phyloP scores from a whole-genome alignment of 2,329 filamentous ascomycete genomes.

The Alternaria burnsii region DNA sequence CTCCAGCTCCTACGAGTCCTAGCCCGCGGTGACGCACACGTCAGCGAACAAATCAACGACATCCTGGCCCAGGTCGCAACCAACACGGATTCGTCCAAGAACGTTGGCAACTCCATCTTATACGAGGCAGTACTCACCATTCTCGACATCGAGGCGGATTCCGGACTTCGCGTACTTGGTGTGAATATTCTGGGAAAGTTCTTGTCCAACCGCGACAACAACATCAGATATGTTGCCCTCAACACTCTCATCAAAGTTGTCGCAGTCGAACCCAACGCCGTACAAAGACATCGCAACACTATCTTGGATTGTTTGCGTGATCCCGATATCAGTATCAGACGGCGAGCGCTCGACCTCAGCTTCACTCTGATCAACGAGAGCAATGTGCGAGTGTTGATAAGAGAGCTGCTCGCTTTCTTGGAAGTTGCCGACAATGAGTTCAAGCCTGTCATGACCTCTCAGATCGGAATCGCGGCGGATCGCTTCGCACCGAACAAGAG shows the following conservation, averaged over 20 bases:
- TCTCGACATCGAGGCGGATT: constrained; percentile 97
- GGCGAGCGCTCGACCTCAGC: constrained; percentile 94
- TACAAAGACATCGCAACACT: constrained; percentile 95
- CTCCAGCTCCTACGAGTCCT: constrained; percentile 85
- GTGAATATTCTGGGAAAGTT: constrained; percentile 99
- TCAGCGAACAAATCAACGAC: constrained; percentile 98
- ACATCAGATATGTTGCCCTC: constrained; percentile 96
- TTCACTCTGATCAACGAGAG: constrained; percentile 98
- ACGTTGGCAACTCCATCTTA: constrained; percentile 96
- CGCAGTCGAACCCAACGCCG: constrained; percentile 95
- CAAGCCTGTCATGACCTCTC: constrained; percentile 97
- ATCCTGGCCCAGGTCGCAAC: constrained; percentile 97
- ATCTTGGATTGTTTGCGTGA: constrained; percentile 96
- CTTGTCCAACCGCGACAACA: constrained; percentile 97
- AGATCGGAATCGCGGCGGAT: constrained; percentile 97
- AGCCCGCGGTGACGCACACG: constrained; percentile 82
- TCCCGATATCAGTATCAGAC: constrained; percentile 96
- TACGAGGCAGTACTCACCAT: constrained; percentile 98
- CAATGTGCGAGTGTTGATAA: constrained; percentile 91
- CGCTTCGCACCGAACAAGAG: constrained; percentile 95
- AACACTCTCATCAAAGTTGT: constrained; percentile 99
- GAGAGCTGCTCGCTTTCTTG: constrained; percentile 92
- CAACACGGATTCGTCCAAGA: constrained; percentile 97
- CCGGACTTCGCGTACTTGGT: constrained; percentile 88
- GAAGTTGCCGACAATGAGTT: constrained; percentile 99